Evolutionary conservation across 768 basidiomycete genomes (phyloP).

Genomic region (Multifurca ochricompacta): DNA sequence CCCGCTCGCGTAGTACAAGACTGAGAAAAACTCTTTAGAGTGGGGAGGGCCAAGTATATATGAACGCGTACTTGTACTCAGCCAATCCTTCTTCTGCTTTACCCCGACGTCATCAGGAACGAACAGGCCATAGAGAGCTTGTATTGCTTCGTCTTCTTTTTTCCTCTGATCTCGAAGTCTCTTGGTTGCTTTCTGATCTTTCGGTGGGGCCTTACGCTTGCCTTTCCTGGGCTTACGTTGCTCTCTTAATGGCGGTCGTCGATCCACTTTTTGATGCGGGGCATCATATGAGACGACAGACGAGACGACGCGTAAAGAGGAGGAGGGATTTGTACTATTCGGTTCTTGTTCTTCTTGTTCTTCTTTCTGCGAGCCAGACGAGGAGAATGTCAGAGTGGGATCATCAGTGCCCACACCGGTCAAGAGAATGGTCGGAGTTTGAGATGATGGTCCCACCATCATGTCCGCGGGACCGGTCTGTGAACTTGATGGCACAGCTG

Average conservation of each 20-base stretch:
- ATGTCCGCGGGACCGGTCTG: not conserved
- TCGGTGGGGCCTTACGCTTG: not conserved
- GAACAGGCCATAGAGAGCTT: not conserved
- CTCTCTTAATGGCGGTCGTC: too few relatives aligned
- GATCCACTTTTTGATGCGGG: not conserved
- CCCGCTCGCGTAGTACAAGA: not conserved
- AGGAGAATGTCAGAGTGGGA: not conserved
- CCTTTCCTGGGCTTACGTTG: not conserved
- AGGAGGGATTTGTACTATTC: not conserved
- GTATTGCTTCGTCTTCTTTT: not conserved
- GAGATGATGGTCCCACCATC: not conserved
- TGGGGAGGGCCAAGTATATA: not conserved
- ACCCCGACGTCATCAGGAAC: not conserved
- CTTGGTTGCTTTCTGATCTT: slow-evolving; percentile 2
- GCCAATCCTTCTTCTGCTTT: slow-evolving; percentile 7
- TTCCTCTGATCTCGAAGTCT: slow-evolving; percentile 1
- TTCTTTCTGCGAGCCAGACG: not conserved
- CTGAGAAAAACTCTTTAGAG: not conserved
- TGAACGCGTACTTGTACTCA: not conserved
- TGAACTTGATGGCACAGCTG: not conserved
- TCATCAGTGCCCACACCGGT: not conserved
- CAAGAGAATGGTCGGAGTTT: not conserved
- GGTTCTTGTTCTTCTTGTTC: too few relatives aligned
- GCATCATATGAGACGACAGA: not conserved
- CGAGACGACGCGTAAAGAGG: not conserved